Evolutionary conservation across 345 rosid genomes (phyloP), one percentile per base, ranked within the genome.

Genomic region (Erucastrum elatum): DNA sequence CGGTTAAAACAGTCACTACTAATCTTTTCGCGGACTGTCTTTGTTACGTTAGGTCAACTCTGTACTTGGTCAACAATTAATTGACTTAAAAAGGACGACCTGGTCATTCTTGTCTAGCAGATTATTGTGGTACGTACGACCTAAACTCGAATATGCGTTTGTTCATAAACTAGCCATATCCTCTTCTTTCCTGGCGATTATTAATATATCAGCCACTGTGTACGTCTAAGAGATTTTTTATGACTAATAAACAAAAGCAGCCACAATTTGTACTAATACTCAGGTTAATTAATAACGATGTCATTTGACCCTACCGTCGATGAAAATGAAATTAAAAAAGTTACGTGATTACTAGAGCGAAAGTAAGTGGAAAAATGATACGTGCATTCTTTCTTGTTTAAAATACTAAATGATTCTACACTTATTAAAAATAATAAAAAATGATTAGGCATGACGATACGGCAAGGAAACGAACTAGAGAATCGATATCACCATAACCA

Each of bases 401-500:
- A 29, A 13, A n/a, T 21, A 13, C 7, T 1, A 75, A 44, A 46
- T 26, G 11, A 27, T 13, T 27, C 33, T 2, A 4, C 9, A 26
- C 29, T 55, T 65, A 21, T 13, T 30, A 16, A 6, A 30, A 12
- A 29, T 1, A 21, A 34, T n/a, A 21, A 21, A 21, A 21, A 16
- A 75, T 58, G 49, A 6, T 70, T 61, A 46, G n/a, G 59, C 44
- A 9, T 4, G 12, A 35, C 0, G 65, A 75, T 75, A 66, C 79
- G 33, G 60, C 1, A 30, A 39, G 34, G 4, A 27, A 3, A 58
- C 39, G 10, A 41, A 35, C n/a, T 5, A 16, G 6, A 10, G 31
- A 27, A 71, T 21, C 76, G 33, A 67, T 34, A 74, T 68, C 75
- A 74, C 3, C 12, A 67, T 2, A 8, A 39, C n/a, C 82, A 74